Evolutionary conservation across 2,329 filamentous ascomycete genomes (phyloP), one percentile per base, ranked within the genome.

Genomic region (Clarireedia monteithiana): DNA sequence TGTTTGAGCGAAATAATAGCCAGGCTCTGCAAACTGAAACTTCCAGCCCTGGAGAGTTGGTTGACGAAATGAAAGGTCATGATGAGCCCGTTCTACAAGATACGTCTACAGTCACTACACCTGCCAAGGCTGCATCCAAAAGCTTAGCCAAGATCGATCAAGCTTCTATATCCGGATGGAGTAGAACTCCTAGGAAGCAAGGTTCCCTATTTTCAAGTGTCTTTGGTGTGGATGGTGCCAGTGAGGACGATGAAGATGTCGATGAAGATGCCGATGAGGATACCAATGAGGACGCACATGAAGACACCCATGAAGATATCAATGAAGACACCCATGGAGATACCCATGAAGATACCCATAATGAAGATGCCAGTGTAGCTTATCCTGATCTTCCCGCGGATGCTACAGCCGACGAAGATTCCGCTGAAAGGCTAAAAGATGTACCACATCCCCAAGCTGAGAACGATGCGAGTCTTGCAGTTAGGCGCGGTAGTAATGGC

Each of bases 191-290:
- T 45, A 36, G 40, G 24, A 24, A 44, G 15, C 10, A 7, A 26
- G 38, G 27, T 17, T n/a, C 23, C 20, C n/a, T 52, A 23, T 56
- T 56, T 30, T 24, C n/a, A 5, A 56, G 20, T 34, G 30, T 46
- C 4, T 56, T 56, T 36, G 15, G 50, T 24, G 34, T 53, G 23
- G 54, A 56, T 48, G 54, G 49, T 24, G 49, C 49, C 14, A 47
- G 53, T 23, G 55, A 57, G 27, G 48, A 56, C 10, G 54, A 52
- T 5, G 34, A 57, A 17, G 6, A 53, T n/a, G 15, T 15, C 38
- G 51, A 39, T 6, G 12, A 45, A 14, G 40, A 23, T 40, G 15
- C 47, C n/a, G 34, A 24, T 12, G 52, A 39, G 15, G 23, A 39
- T 40, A 30, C 5, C 15, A n/a, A 42, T 17, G 39, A 42, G 7